A percentile compares a stretch with the other conserved stretches of the same genome.
These are phyloP conservation scores for Aspergillus unguis DNA, from an alignment of 2,329 filamentous ascomycete genomes.

Conservation along the genomic window DNA sequence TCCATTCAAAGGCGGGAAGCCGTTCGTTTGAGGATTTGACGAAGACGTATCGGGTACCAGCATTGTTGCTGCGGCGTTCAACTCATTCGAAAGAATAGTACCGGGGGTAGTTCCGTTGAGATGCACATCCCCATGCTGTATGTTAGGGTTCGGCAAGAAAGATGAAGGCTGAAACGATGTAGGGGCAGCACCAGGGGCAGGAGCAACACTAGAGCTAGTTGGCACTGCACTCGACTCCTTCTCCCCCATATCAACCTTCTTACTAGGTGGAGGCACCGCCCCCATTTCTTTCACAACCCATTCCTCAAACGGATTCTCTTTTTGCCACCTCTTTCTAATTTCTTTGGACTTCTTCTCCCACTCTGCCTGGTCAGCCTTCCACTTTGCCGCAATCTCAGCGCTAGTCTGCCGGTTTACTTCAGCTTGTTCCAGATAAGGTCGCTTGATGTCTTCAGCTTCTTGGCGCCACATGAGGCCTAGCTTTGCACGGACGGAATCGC, in stretches of 20 bases:
- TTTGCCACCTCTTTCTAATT: constrained; percentile 41
- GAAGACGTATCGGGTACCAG: not conserved
- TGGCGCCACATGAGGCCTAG: constrained; percentile 90
- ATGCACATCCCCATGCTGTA: not conserved
- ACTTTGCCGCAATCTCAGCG: constrained; percentile 61
- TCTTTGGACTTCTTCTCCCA: constrained; percentile 41
- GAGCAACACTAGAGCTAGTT: not conserved
- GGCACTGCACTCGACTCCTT: not conserved
- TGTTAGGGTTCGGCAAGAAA: not conserved
- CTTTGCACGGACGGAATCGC: constrained; percentile 75
- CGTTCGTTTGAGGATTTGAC: not conserved
- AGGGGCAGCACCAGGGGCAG: not conserved
- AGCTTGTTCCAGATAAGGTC: constrained; percentile 74
- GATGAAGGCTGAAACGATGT: not conserved
- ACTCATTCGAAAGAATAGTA: not conserved
- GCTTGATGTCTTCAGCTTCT: constrained; percentile 64
- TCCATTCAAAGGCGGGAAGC: not conserved
- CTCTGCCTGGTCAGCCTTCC: constrained; percentile 65
- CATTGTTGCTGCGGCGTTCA: not conserved
- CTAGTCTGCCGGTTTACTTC: constrained; percentile 67
- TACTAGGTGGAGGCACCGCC: not conserved
- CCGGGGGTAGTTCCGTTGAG: not conserved
- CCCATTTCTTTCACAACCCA: constrained; percentile 36
- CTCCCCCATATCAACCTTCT: not conserved
- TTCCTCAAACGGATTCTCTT: constrained; percentile 34